These are phyloP conservation scores for Fusarium redolens DNA, from an alignment of 2,329 filamentous ascomycete species.

Conservation along the genomic window DNA sequence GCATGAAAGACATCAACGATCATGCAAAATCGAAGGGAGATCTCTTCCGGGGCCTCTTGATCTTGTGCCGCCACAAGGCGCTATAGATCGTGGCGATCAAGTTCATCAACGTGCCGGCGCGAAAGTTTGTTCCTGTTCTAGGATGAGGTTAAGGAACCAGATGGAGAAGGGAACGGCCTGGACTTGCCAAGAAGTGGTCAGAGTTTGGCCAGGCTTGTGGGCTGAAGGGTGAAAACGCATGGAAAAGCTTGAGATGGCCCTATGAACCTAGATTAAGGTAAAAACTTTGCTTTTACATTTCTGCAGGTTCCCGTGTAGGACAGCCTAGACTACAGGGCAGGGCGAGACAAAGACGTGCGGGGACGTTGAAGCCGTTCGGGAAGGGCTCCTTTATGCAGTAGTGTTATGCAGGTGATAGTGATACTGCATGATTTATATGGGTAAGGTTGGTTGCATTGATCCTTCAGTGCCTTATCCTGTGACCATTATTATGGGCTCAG, in stretches of 20 bases:
- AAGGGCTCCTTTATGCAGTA: conserved; percentile 11
- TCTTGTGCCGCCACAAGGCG: neutral
- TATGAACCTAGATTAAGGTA: neutral
- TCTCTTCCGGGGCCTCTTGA: neutral
- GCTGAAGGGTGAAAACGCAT: conserved; percentile 25
- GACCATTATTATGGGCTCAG: neutral
- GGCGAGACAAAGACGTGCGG: neutral
- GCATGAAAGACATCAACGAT: neutral
- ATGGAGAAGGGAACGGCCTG: conserved; percentile 23
- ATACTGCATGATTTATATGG: conserved; percentile 35
- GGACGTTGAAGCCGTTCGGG: conserved; percentile 22
- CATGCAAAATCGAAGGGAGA: neutral
- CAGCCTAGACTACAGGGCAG: neutral
- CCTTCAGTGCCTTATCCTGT: conserved; percentile 1
- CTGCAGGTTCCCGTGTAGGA: conserved; percentile 35
- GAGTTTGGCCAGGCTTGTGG: conserved; percentile 20
- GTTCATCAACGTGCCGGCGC: conserved; percentile 22
- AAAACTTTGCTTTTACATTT: conserved; percentile 17
- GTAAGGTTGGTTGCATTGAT: conserved; percentile 9
- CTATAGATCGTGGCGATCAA: conserved; percentile 28
- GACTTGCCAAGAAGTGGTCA: conserved; percentile 20
- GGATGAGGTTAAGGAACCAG: conserved; percentile 4
- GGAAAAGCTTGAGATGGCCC: conserved; percentile 22
- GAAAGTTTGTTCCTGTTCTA: conserved; percentile 30
- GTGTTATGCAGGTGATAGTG: conserved; percentile 25